Base-by-base conservation (phyloP, 1,284 basidiomycete genomes). In the Malassezia arunalokei region DNA sequence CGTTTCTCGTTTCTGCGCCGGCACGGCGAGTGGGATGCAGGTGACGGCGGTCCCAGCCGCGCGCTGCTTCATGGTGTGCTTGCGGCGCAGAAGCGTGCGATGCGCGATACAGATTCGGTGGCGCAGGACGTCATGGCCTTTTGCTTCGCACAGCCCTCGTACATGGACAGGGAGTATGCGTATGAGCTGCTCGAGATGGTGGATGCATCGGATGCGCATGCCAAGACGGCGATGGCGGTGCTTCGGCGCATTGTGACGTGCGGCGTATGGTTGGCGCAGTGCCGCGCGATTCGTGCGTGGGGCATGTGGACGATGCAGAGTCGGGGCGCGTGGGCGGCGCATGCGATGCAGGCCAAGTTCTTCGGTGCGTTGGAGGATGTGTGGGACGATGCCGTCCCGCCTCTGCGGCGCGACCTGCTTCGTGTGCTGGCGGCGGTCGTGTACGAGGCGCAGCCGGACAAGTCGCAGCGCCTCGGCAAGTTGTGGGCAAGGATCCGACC, bases 281-380 rank as follows among this genome's bases (percentile, higher is more conserved):
- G 47, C 24, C 46, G 52, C n/a, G 52, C 52, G 5, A 38, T 54
- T 8, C 52, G 47, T 9, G 40, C 41, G 9, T 54, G 52, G 52
- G 41, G 42, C 15, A n/a, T 54, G 9, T 54, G 52, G 52, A 38
- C 52, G 20, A 35, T 54, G 35, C 43, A 31, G 12, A 24, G 31
- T 2, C 42, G 46, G 5, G 35, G 47, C 7, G 14, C 29, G 15
- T 54, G 49, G 17, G 24, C 40, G 28, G 30, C 42, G 11, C 37
- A 49, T 14, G 52, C 52, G 5, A 32, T 33, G 15, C 30, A 44
- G 15, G 5, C 47, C 5, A 27, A 32, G 14, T 33, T 54, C 5
- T 15, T 54, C 3, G 29, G 17, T 2, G 30, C 27, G 3, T 14
- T 54, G 8, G 52, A 54, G 37, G 42, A 43, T 8, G 24, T 49